A percentile compares a stretch with the other conserved stretches of the same genome.
Conservation (phyloP, 805 yeast genomes). For the Sporopachydermia quercuum region DNA sequence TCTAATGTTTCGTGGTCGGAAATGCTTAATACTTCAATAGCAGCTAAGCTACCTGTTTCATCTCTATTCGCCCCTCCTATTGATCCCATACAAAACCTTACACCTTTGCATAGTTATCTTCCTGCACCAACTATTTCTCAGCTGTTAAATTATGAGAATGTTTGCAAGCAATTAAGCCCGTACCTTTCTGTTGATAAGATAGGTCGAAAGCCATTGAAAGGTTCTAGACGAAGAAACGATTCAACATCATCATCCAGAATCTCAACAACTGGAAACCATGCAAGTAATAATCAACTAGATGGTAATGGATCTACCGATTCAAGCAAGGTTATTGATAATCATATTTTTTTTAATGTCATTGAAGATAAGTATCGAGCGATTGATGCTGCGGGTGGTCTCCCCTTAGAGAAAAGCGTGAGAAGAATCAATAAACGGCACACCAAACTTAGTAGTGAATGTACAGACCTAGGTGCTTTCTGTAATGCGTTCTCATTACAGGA, state of each 20-base stretch:
- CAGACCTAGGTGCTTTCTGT: constrained; percentile 1
- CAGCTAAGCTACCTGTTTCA: constrained; percentile 16
- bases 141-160: not conserved
- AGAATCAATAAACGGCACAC: not conserved
- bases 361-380: not conserved
- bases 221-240: not conserved
- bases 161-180: constrained; percentile 1
- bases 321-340: not conserved
- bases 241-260: too few relatives aligned
- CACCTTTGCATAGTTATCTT: not conserved
- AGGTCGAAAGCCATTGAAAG: not conserved
- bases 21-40: constrained; percentile 15
- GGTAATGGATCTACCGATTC: not conserved
- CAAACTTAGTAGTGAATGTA: not conserved
- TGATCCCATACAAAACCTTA: not conserved
- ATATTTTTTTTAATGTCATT: not conserved
- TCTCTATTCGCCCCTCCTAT: not conserved
- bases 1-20: constrained; percentile 1
- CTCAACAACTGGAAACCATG: too few relatives aligned
- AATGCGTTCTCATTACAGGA: constrained; percentile 1
- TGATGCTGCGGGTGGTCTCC: not conserved
- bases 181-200: not conserved
- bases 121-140: not conserved
- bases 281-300: not conserved
- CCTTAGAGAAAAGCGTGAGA: not conserved